Evolutionary conservation across 768 basidiomycete genomes (phyloP), one percentile per base, ranked within the genome.

Genomic region (Naematelia aurantialba): DNA sequence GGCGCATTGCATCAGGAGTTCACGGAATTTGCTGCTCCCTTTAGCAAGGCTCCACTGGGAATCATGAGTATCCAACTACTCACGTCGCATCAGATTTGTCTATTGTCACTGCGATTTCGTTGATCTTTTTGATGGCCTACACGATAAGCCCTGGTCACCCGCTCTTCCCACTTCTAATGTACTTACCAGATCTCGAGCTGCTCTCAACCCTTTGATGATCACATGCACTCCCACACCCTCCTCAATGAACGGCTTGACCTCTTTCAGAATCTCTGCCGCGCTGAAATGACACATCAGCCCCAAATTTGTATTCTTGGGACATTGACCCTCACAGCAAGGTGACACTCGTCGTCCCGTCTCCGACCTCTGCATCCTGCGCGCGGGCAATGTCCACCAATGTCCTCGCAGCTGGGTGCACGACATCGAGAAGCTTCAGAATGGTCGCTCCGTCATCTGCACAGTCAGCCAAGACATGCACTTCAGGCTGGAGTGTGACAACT

Each of bases 361-460:
- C 96, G 45, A 96, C 93, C 82, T 97, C 93, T 73, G 98, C 96
- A 68, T 99, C 96, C 76, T 98, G 96, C 13, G 96, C 93, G 29
- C 96, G 85, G 45, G 92, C 96, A 74, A 98, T 97, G 72, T 99
- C 96, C 48, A 98, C 96, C 58, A 99, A 81, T n/a, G 92, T 94
- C 73, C 90, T 85, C 21, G 96, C 96, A 56, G 96, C 94, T 48
- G 96, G 96, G 78, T 99, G 96, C 1, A 99, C 87, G 75, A 99
- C 93, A 65, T 99, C 96, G 62, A 99, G 84, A 60, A 99, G 83
- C 78, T 96, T 94, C 73, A 99, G 82, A 75, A 99, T 96, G 61
- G 96, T 99, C 31, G 96, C 96, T 59, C 96, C 96, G 83, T 99
- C 96, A 78, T 99, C 75, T 76, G 57, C 12, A 19, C 1, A 29